Evolutionary conservation across 2,329 filamentous ascomycete species (phyloP), one percentile per base, ranked within the genome.

Genomic region (Blastomyces silverae): DNA sequence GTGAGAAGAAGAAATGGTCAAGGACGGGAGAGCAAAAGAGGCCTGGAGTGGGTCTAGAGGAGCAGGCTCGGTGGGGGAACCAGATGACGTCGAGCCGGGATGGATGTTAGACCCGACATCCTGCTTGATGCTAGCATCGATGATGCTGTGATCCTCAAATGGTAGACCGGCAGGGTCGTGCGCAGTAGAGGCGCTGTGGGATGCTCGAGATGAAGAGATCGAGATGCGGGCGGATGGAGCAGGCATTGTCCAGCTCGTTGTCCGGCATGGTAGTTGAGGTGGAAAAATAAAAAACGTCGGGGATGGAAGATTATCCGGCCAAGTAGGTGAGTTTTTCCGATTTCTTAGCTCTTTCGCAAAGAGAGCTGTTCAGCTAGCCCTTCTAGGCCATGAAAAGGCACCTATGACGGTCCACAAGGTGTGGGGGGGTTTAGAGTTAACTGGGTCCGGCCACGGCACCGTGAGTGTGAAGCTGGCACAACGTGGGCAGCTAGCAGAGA

Each of bases 1-100:
- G 50, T 52, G 62, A 44, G 58, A 63, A 31, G 60, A 63, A 46
- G 59, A 61, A 56, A 39, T 15, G 8, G 64, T 55, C 31, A 22
- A 42, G 13, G 57, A 50, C 39, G 53, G 50, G 62, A 50, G 48
- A 61, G 37, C 44, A 59, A 55, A 25, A 25, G 62, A 56, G 25
- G 25, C 11, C 20, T 56, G 22, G 37, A 42, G 57, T 58, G 64
- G 59, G 59, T 58, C 50, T 58, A 57, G 48, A 20, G 61, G 39
- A 48, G 31, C 60, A 13, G 59, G 15, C n/a, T 17, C 20, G 44
- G 64, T 56, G 56, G 64, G 59, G 63, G 62, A 56, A 25, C 39
- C 28, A 37, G 62, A 58, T 52, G 42, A 56, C 22, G 62, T 46
- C 58, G 34, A 48, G 48, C 22, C 25, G 5, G 59, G 42, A 31